phyloP scores from a whole-genome alignment of 208 protist species.

The Balamuthia mandrillaris region DNA sequence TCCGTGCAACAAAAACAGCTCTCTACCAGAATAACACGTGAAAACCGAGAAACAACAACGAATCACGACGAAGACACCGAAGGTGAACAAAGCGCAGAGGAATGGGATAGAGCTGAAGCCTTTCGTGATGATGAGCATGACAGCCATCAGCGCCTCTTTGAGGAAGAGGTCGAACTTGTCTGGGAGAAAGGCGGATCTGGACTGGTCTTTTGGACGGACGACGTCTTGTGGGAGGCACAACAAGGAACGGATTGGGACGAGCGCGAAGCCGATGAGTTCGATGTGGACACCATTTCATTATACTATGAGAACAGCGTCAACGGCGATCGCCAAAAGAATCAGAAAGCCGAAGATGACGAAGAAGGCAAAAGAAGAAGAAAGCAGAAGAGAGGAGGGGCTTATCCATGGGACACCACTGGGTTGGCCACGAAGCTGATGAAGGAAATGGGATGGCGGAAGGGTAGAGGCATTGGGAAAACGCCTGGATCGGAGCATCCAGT shows the following conservation, averaged over 20 bases:
- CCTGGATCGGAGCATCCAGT: too few relatives aligned
- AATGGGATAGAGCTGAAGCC: background rate
- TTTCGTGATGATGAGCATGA: background rate
- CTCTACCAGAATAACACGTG: too few relatives aligned
- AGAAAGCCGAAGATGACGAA: background rate
- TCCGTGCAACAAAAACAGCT: too few relatives aligned
- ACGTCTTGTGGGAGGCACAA: background rate
- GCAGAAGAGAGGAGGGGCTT: too few relatives aligned
- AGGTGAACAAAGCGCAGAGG: background rate
- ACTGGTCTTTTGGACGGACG: constrained; percentile 19
- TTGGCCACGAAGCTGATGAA: too few relatives aligned
- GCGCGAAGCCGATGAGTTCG: background rate
- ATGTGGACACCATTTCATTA: background rate
- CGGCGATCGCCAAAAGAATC: background rate
- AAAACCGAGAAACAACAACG: too few relatives aligned
- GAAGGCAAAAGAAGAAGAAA: too few relatives aligned
- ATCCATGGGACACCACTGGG: too few relatives aligned
- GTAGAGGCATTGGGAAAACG: too few relatives aligned
- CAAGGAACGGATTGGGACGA: too few relatives aligned
- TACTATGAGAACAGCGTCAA: background rate
- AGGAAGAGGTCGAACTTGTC: background rate
- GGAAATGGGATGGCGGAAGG: too few relatives aligned
- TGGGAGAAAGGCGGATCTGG: constrained; percentile 13
- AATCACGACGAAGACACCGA: background rate
- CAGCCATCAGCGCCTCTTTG: background rate